phyloP scores from a whole-genome alignment of 1,284 basidiomycete species.

The Moesziomyces sp. region DNA sequence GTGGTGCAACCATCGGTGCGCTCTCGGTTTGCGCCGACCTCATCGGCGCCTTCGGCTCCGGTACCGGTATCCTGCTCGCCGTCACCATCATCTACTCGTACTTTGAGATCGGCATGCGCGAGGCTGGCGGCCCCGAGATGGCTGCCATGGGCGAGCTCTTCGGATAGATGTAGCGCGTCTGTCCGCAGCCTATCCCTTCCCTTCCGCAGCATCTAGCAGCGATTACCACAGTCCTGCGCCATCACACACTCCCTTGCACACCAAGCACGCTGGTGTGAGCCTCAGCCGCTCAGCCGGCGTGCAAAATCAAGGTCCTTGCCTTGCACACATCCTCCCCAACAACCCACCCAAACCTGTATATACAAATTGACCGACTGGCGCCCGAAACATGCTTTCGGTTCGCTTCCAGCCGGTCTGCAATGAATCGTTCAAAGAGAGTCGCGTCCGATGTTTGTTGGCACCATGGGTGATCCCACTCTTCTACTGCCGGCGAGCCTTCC shows the following conservation, averaged over 20 bases:
- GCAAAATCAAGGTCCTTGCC: too few relatives aligned
- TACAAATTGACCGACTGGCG: not conserved
- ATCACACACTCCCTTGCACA: not conserved
- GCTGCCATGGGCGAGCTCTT: constrained; percentile 70
- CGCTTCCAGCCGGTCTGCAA: not conserved
- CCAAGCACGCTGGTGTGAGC: not conserved
- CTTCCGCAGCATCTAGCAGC: constrained; percentile 9
- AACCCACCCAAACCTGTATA: not conserved
- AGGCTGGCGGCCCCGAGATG: constrained; percentile 70
- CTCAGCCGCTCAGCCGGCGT: not conserved
- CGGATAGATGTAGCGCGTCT: constrained; percentile 22
- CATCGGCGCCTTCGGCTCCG: constrained; percentile 93
- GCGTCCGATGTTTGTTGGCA: not conserved
- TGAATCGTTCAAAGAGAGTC: not conserved
- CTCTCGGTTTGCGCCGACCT: constrained; percentile 95
- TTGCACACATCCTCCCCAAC: not conserved
- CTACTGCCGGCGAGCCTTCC: too few relatives aligned
- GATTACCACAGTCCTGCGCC: not conserved
- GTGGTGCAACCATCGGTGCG: constrained; percentile 92
- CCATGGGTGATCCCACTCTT: too few relatives aligned
- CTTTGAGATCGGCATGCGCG: constrained; percentile 72
- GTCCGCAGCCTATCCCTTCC: not conserved
- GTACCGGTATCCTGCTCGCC: constrained; percentile 97
- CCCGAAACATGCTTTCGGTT: not conserved
- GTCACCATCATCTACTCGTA: constrained; percentile 91